Percentiles rank a stretch among this genome's conserved stretches.
Evolutionary conservation across 2,329 filamentous ascomycete species (phyloP).

Genomic region (Ambrosiella cleistominuta): DNA sequence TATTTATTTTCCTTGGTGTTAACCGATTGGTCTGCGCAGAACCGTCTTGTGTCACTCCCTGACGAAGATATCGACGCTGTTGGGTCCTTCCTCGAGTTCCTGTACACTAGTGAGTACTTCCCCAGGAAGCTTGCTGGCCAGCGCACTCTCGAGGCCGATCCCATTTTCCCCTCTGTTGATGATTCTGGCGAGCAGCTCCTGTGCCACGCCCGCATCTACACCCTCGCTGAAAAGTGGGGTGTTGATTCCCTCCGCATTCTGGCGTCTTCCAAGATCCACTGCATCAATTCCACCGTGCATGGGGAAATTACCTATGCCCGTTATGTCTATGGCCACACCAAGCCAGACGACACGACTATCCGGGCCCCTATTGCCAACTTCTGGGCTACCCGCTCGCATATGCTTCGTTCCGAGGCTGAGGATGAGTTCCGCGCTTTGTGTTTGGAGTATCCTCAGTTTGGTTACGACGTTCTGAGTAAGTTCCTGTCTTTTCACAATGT

Average conservation of each 20-base stretch:
- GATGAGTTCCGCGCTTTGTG: conserved; percentile 71
- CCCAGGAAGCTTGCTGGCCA: conserved; percentile 47
- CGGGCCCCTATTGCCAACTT: conserved; percentile 75
- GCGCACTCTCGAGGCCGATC: conserved; percentile 52
- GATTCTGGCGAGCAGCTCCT: conserved; percentile 68
- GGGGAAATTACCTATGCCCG: conserved; percentile 85
- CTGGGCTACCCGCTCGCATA: conserved; percentile 69
- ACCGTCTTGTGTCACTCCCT: conserved; percentile 47
- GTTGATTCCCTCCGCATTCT: conserved; percentile 53
- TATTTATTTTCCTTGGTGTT: background rate
- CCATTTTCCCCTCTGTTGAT: conserved; percentile 47
- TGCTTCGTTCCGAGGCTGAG: conserved; percentile 70
- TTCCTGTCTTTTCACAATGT: conserved; percentile 13
- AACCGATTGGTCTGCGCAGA: too few relatives aligned
- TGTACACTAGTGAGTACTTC: conserved; percentile 42
- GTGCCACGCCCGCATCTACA: conserved; percentile 80
- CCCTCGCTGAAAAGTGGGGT: conserved; percentile 63
- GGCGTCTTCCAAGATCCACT: conserved; percentile 79
- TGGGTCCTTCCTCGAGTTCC: conserved; percentile 25
- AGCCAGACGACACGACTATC: conserved; percentile 50
- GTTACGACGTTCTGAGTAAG: conserved; percentile 76
- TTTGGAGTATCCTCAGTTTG: conserved; percentile 78
- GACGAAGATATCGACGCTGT: conserved; percentile 22
- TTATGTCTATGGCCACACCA: conserved; percentile 71
- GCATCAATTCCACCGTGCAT: conserved; percentile 69